A percentile compares a stretch with the other conserved stretches of the same genome.
Conservation (phyloP, 1,284 basidiomycete genomes). For the Pascua sp. region DNA sequence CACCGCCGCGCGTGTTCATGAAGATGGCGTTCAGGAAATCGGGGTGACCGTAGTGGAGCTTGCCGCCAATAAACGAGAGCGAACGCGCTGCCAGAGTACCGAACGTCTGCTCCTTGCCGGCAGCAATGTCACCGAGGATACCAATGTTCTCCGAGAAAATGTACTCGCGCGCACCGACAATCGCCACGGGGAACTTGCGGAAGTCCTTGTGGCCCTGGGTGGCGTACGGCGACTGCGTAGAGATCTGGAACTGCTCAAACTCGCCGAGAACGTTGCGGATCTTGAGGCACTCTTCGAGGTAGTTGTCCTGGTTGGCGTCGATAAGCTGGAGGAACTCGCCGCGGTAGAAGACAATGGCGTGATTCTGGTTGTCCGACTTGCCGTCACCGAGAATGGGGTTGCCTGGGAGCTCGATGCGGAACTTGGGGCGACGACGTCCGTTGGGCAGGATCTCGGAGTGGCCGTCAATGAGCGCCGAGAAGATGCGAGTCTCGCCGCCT, state of each 20-base stretch:
- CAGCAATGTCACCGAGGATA: slow-evolving; percentile 96
- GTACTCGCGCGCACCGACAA: slow-evolving; percentile 97
- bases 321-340: slow-evolving; percentile 99
- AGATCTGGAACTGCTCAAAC: slow-evolving; percentile 89
- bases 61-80: slow-evolving; percentile 95
- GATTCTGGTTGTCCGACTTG: slow-evolving; percentile 99
- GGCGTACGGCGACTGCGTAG: slow-evolving; percentile 81
- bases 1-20: slow-evolving; percentile 97
- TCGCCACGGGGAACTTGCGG: slow-evolving; percentile 84
- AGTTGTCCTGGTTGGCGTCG: slow-evolving; percentile 99
- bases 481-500: slow-evolving; percentile 90
- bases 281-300: slow-evolving; percentile 98
- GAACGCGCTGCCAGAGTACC: slow-evolving; percentile 93
- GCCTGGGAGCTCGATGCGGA: slow-evolving; percentile 95
- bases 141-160: slow-evolving; percentile 99
- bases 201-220: slow-evolving; percentile 83
- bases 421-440: slow-evolving; percentile 88
- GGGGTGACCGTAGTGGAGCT: slow-evolving; percentile 95
- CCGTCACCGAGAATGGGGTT: slow-evolving; percentile 99
- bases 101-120: slow-evolving; percentile 99
- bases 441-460: slow-evolving; percentile 92
- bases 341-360: slow-evolving; percentile 98
- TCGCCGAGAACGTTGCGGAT: slow-evolving; percentile 97
- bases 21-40: slow-evolving; percentile 98
- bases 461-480: slow-evolving; percentile 94